Evolutionary conservation across 2,329 filamentous ascomycete genomes (phyloP).

Genomic region (Falciphora oryzae): DNA sequence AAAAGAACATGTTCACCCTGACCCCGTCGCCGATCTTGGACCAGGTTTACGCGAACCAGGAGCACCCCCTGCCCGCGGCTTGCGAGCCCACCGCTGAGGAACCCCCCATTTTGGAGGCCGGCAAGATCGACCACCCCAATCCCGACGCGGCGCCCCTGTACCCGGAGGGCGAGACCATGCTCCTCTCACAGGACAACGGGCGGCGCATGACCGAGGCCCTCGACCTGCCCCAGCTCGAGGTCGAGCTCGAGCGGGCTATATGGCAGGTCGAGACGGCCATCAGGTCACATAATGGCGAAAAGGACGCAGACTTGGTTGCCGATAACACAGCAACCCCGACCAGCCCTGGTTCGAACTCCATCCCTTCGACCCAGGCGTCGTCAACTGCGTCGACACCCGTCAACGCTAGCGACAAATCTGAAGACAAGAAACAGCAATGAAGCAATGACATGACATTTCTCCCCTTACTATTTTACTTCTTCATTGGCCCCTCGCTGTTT

Average conservation of each 20-base stretch:
- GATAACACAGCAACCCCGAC: background rate
- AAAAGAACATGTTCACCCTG: slow-evolving; percentile 63
- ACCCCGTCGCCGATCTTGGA: slow-evolving; percentile 66
- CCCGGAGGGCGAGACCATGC: slow-evolving; percentile 37
- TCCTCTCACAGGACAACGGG: slow-evolving; percentile 27
- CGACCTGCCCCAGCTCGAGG: slow-evolving; percentile 62
- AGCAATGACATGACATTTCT: background rate
- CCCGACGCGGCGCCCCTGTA: slow-evolving; percentile 12
- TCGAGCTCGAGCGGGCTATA: slow-evolving; percentile 70
- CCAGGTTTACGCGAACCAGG: slow-evolving; percentile 54
- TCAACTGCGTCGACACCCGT: background rate
- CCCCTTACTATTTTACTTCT: background rate
- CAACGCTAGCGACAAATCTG: background rate
- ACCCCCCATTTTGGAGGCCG: slow-evolving; percentile 14
- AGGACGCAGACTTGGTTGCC: background rate
- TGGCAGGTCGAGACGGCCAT: slow-evolving; percentile 56
- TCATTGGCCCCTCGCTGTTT: background rate
- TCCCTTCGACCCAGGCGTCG: background rate
- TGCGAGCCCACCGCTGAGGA: slow-evolving; percentile 22
- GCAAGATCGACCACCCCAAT: slow-evolving; percentile 15
- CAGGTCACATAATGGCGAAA: slow-evolving; percentile 24
- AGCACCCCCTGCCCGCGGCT: slow-evolving; percentile 20
- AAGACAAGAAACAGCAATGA: slow-evolving; percentile 2
- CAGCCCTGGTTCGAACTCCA: background rate
- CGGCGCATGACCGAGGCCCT: slow-evolving; percentile 42